Evolutionary conservation across 768 basidiomycete genomes (phyloP), one percentile per base, ranked within the genome.

Genomic region (Russula olivacea): DNA sequence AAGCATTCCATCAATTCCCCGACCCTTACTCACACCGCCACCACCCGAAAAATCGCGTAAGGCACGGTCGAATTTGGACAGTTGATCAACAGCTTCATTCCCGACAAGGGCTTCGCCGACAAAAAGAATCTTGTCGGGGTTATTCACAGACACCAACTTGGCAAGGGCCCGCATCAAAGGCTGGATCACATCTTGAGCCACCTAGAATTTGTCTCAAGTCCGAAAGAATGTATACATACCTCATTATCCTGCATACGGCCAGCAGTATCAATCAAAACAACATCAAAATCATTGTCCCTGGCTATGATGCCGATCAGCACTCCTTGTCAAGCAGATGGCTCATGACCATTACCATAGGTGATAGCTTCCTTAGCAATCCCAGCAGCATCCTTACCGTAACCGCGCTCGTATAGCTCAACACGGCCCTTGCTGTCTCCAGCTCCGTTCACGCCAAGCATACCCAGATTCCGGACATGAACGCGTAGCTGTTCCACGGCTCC

Each of bases 211-310:
- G 47, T 48, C 45, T 38, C 38, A 63, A 32, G 57, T 70, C 36
- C 36, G 32, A 45, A 53, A 25, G 36, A 49, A 57, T 47, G 36
- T 9, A 23, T 15, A 53, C 80, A 36, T 69, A 91, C 91, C 83
- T 98, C 97, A 73, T 98, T 99, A 74, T 98, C 97, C 74, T 99
- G 97, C 97, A 98, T 98, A 58, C 96, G 83, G 1, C 97, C 97
- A 21, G 97, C 97, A 1, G 97, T 98, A 73, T 99, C 97, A 69
- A 99, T 93, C 50, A 99, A 79, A 7, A 99, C 96, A 25, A 98
- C 94, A 69, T 99, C 97, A 72, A 97, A 98, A 65, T 87, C 84
- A 65, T 89, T 88, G 69, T 95, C 92, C 67, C 86, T 88, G 36
- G 85, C 95, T 97, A 66, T 25, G 48, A 65, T 60, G 60, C 63